A percentile compares a stretch with the other conserved stretches of the same genome.
These are phyloP conservation scores for Zygoascus sp. DNA, from an alignment of 1,139 yeast genomes.

Conservation along the genomic window DNA sequence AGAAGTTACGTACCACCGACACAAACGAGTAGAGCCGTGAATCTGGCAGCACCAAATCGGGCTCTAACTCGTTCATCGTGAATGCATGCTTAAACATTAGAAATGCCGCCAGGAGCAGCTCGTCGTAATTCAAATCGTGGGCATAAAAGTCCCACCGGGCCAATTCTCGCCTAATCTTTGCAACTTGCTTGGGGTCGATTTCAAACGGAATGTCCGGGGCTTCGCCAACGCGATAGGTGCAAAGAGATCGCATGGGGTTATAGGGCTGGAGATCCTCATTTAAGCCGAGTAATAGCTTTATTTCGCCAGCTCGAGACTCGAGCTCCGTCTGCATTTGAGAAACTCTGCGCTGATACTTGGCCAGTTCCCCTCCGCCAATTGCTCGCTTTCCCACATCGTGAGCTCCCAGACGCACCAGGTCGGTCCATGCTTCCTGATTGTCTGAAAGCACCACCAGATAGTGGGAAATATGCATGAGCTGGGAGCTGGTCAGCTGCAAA, in stretches of 20 bases:
- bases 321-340: conserved; percentile 11
- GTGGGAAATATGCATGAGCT: conserved; percentile 19
- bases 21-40: conserved; percentile 54
- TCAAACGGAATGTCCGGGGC: conserved; percentile 5
- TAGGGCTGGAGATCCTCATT: conserved; percentile 5
- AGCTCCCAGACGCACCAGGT: conserved; percentile 18
- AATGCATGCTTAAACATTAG: conserved; percentile 51
- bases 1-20: conserved; percentile 65
- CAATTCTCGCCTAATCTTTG: conserved; percentile 3
- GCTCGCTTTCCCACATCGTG: conserved; percentile 13
- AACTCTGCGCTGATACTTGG: conserved; percentile 10
- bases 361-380: conserved; percentile 7
- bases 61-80: conserved; percentile 31
- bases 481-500: conserved; percentile 11
- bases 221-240: not conserved
- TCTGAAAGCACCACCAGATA: conserved; percentile 18
- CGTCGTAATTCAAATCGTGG: conserved; percentile 63
- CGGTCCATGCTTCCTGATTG: conserved; percentile 13
- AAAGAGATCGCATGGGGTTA: conserved; percentile 1
- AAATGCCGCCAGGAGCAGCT: conserved; percentile 58
- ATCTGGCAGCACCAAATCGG: conserved; percentile 34
- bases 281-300: conserved; percentile 17
- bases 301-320: conserved; percentile 16
- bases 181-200: not conserved
- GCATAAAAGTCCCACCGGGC: conserved; percentile 53